Evolutionary conservation across 768 basidiomycete species (phyloP), one percentile per base, ranked within the genome.

Genomic region (Baorangia bicolor): DNA sequence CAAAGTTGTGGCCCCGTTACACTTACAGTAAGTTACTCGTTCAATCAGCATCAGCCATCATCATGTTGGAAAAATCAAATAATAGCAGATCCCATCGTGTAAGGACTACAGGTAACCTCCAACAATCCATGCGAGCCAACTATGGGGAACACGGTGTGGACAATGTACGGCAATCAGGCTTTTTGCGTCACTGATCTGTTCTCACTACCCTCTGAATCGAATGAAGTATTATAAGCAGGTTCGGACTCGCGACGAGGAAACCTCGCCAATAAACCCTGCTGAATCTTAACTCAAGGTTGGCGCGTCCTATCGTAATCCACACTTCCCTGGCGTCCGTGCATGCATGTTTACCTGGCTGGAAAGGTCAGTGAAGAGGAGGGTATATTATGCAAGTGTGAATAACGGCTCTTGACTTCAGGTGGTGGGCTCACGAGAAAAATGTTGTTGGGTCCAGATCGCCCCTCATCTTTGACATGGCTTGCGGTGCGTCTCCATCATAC

Each of bases 281-380:
- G 37, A 57, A 42, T 25, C 34, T 43, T 9, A 3, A n/a, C 9
- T 20, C 1, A 49, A 82, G 73, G 85, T 88, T 1, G 81, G 82
- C n/a, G 69, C 82, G 20, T 83, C 80, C 11, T 88, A 90, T 69
- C 81, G 87, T 13, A 89, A 89, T 63, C 86, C 87, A 0, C 87
- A 88, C 70, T 87, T 82, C 58, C 85, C 83, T 2, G 86, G 85
- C 7, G 77, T 88, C 50, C 77, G 81, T 54, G 78, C 77, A 28
- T 80, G 79, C 65, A 69, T 84, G 21, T 78, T 78, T 58, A 64
- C 75, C 27, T 82, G 81, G 81, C 67, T 85, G 20, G 80, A 78
- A 65, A 77, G 73, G 82, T 79, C 52, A 53, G 68, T 58, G 39
- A 5, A 42, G 20, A 56, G 28, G 13, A n/a, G 43, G 31, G 10